These are phyloP conservation scores for Termitomyces sp. DNA, from an alignment of 768 basidiomycete species.

Conservation along the genomic window DNA sequence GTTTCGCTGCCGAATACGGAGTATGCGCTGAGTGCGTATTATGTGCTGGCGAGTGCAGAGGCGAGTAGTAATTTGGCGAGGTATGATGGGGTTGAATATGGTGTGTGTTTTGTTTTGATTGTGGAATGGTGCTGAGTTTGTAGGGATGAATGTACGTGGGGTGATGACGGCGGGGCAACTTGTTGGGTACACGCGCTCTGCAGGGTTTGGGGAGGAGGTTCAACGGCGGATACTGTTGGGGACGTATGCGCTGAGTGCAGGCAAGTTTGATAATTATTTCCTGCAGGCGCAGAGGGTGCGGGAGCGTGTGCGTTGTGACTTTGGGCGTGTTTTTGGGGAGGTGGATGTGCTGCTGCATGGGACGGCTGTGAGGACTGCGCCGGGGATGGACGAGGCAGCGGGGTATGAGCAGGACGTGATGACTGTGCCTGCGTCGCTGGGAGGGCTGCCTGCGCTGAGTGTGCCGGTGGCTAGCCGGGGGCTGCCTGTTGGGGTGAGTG, in stretches of 20 bases:
- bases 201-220: conserved; percentile 81
- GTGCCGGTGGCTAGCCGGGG: conserved; percentile 48
- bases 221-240: conserved; percentile 85
- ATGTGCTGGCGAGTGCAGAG: conserved; percentile 92
- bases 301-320: conserved; percentile 66
- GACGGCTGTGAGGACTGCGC: conserved; percentile 84
- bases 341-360: conserved; percentile 88
- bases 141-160: conserved; percentile 53
- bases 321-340: conserved; percentile 62
- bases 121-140: background rate
- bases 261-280: conserved; percentile 98
- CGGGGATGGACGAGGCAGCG: conserved; percentile 45
- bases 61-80: conserved; percentile 90
- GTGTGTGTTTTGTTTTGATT: conserved; percentile 28
- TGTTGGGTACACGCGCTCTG: conserved; percentile 65
- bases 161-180: conserved; percentile 42
- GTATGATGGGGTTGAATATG: conserved; percentile 87
- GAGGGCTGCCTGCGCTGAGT: conserved; percentile 80
- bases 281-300: conserved; percentile 88
- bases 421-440: conserved; percentile 89
- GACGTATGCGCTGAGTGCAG: conserved; percentile 87
- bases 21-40: conserved; percentile 89
- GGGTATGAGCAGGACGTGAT: conserved; percentile 89
- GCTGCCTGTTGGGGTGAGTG: conserved; percentile 58
- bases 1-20: conserved; percentile 67